Conservation (phyloP, 148 eudicot species). For the Spergularia bocconei region DNA sequence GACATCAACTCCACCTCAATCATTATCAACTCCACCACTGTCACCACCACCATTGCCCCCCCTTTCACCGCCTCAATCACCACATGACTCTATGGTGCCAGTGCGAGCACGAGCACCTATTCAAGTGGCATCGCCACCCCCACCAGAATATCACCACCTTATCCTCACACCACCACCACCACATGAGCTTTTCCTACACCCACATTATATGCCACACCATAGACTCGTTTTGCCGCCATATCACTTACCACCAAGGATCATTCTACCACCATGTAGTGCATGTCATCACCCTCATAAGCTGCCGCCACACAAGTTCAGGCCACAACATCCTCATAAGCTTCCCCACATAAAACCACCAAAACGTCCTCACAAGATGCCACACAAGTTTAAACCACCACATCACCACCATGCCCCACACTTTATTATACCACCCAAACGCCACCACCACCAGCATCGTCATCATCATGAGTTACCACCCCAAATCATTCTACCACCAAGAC, state of each 20-base stretch:
- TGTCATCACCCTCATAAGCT: slow-evolving; percentile 17
- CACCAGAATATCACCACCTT: slow-evolving; percentile 18
- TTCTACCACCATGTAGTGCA: slow-evolving; percentile 27
- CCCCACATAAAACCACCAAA: slow-evolving; percentile 22
- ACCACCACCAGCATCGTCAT: slow-evolving; percentile 14
- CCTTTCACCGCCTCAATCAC: neutral
- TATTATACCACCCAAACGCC: slow-evolving; percentile 9
- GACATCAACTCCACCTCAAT: neutral
- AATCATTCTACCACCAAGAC: slow-evolving; percentile 20
- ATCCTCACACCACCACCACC: slow-evolving; percentile 21
- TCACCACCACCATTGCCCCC: slow-evolving; percentile 8
- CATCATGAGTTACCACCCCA: slow-evolving; percentile 12
- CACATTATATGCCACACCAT: slow-evolving; percentile 32
- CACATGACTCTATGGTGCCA: neutral
- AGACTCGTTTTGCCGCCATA: slow-evolving; percentile 23
- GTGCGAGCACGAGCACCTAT: neutral
- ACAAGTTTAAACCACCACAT: slow-evolving; percentile 20
- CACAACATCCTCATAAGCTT: slow-evolving; percentile 22
- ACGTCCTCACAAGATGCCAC: slow-evolving; percentile 13
- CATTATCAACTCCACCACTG: neutral
- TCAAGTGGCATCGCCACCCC: neutral
- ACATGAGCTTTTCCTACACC: slow-evolving; percentile 31
- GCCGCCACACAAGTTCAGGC: slow-evolving; percentile 19
- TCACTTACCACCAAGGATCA: slow-evolving; percentile 27
- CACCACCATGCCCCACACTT: neutral